Evolutionary conservation across 768 basidiomycete species (phyloP), one percentile per base, ranked within the genome.

Genomic region (Macrolepiota albuminosa): DNA sequence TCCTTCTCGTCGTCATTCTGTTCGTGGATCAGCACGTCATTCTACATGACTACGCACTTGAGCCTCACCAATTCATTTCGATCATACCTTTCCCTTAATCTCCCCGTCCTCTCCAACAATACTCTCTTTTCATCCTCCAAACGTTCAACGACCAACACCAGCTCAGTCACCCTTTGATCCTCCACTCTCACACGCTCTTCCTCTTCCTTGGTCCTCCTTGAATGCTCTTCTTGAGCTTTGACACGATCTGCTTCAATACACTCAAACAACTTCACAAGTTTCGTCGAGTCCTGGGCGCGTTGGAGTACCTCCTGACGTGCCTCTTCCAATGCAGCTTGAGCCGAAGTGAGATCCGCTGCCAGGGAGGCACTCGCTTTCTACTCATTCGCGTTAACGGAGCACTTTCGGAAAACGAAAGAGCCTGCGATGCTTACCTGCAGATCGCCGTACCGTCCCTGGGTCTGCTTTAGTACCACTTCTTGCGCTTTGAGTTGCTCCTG

Each of bases 401-500:
- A n/a, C 21, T 47, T 2, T 14, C 33, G 14, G 21, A 48, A 29
- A 3, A 14, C 16, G 9, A 40, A 4, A 7, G n/a, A 31, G 9
- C 14, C 24, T 21, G 33, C 29, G 24, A 9, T 4, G 2, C 29
- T 34, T 37, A 64, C 66, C 64, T 64, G 60, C 16, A 67, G 62
- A 10, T 64, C 63, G 4, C 46, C 56, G 29, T 59, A 57, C 34
- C 57, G 57, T 57, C 83, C 78, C 61, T 76, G 78, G 7, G 76
- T 76, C 34, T 79, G 65, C 21, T 73, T 70, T 39, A 81, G 61
- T 2, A 77, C 73, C 3, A 76, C 69, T 8, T 73, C 68, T 61
- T 83, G 81, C 24, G 78, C 76, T 21, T 83, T 81, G 57, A 76
- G 78, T 21, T 65, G 59, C 49, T 68, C 67, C 58, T 69, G 64